Percentiles rank a stretch among this genome's conserved stretches.
These are phyloP conservation scores for Fusarium aywerte DNA, from an alignment of 2,329 filamentous ascomycete genomes.

Conservation along the genomic window DNA sequence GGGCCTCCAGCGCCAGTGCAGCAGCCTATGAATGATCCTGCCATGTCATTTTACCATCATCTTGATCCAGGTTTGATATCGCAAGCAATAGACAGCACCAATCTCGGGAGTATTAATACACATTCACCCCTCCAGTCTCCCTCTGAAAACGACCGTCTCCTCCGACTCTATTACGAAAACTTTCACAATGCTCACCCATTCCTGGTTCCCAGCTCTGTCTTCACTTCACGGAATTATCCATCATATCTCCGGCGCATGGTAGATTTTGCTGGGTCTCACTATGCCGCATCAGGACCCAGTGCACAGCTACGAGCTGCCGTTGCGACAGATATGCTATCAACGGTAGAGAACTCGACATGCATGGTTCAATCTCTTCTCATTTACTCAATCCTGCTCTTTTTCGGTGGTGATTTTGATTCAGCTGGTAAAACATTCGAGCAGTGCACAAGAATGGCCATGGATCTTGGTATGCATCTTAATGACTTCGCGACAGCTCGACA, in stretches of 20 bases:
- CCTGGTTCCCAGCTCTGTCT: constrained; percentile 28
- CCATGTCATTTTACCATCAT: constrained; percentile 15
- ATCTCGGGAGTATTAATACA: neutral
- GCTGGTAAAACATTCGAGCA: constrained; percentile 18
- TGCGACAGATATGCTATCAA: constrained; percentile 17
- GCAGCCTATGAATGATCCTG: neutral
- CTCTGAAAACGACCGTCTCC: constrained; percentile 31
- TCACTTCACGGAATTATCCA: constrained; percentile 25
- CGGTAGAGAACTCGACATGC: constrained; percentile 4
- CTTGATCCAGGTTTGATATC: constrained; percentile 7
- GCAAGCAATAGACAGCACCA: neutral
- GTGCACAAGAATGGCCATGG: constrained; percentile 30
- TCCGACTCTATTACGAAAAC: constrained; percentile 39
- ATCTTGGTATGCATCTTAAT: constrained; percentile 33
- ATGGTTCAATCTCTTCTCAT: constrained; percentile 34
- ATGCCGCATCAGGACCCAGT: constrained; percentile 12
- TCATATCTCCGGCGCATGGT: constrained; percentile 30
- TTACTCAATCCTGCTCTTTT: constrained; percentile 21
- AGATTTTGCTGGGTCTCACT: constrained; percentile 39
- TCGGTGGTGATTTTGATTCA: constrained; percentile 7
- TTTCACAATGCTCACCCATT: constrained; percentile 40
- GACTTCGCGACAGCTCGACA: constrained; percentile 27
- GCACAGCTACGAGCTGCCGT: constrained; percentile 17
- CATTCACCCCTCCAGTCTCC: neutral
- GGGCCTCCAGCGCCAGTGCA: neutral